phyloP scores from a whole-genome alignment of 306 rosid species.

The Cucumis hystrix region DNA sequence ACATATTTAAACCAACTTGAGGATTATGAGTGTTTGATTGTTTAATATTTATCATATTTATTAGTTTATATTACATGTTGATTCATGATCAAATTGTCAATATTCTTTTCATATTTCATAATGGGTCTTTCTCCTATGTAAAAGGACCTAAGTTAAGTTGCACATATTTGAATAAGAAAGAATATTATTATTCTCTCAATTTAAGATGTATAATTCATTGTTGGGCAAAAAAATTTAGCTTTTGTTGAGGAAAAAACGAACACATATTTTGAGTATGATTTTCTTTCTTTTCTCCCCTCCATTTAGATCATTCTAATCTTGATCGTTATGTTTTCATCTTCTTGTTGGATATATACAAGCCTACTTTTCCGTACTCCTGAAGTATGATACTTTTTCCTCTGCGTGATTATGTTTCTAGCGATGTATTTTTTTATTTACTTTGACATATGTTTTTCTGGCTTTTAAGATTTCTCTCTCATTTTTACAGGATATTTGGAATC shows the following conservation, averaged over 20 bases:
- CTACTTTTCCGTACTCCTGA: not conserved
- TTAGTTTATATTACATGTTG: not conserved
- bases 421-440: not conserved
- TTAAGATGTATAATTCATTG: not conserved
- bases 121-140: not conserved
- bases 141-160: not conserved
- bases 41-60: not conserved
- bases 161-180: not conserved
- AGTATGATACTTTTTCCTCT: not conserved
- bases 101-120: not conserved
- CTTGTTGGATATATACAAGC: not conserved
- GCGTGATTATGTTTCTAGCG: not conserved
- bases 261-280: too few relatives aligned
- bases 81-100: not conserved
- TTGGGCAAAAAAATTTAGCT: too few relatives aligned
- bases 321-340: too few relatives aligned
- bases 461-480: not conserved
- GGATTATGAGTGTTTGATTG: not conserved
- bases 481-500: conserved; percentile 79
- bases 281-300: too few relatives aligned
- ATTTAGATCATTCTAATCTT: too few relatives aligned
- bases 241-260: too few relatives aligned
- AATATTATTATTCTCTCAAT: not conserved
- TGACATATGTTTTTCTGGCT: conserved; percentile 1
- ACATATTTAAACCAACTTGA: not conserved